Conservation (phyloP, 345 rosid genomes). For the Acer saccharum region DNA sequence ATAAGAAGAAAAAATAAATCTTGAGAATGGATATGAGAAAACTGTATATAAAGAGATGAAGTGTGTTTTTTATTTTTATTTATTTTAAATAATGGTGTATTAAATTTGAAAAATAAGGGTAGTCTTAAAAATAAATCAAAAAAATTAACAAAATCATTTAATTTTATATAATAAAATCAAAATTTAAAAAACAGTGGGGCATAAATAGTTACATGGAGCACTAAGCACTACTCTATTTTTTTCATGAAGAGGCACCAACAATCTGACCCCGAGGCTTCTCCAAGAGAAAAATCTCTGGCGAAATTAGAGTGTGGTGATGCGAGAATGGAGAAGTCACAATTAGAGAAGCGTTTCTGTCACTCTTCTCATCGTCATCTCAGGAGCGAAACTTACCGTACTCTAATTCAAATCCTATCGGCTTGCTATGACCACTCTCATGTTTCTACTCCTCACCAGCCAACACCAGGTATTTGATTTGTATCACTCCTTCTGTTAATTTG, state of each 20-base stretch:
- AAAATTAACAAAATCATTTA: no score
- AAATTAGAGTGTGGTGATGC: not conserved
- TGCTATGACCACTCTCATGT: constrained; percentile 45
- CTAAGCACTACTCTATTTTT: no score
- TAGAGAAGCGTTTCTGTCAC: constrained; percentile 7
- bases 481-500: not conserved
- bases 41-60: no score
- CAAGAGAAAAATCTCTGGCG: not conserved
- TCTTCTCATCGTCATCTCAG: constrained; percentile 36
- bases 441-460: constrained; percentile 34
- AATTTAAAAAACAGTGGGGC: no score
- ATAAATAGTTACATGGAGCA: no score
- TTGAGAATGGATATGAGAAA: no score
- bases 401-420: constrained; percentile 47
- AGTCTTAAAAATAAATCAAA: no score
- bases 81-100: no score
- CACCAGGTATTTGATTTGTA: constrained; percentile 30
- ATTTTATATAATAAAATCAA: no score
- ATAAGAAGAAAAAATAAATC: no score
- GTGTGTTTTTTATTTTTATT: no score
- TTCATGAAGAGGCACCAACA: not conserved
- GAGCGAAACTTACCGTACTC: constrained; percentile 45
- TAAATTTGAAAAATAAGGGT: no score
- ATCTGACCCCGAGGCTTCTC: not conserved
- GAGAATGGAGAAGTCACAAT: constrained; percentile 30